Base-by-base conservation (phyloP, 129 eudicot species). In the Logfia minima region DNA sequence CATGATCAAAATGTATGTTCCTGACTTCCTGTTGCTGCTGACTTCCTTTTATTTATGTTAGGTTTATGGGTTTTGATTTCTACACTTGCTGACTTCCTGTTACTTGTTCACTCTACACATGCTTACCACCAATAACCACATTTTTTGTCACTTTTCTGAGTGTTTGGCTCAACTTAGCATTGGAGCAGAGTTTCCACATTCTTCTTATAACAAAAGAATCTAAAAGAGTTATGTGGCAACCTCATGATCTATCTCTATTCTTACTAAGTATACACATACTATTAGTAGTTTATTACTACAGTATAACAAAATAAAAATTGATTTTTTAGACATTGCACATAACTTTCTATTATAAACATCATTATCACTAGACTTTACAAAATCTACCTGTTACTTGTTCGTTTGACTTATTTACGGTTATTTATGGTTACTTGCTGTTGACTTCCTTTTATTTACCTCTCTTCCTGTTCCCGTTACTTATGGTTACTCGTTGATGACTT, bases 101-200 rank as follows among this genome's bases (percentile, higher is more conserved):
- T 23, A 23, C 24, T 23, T 23, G 24, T 75, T 75, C 74, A 74
- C 51, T 41, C 18, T 21, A 74, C 69, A 74, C 77, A 60, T 58
- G 68, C 7, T 70, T 59, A 71, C 69, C 32, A 37, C 45, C 53
- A 26, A 74, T 28, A 5, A 26, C 68, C 58, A 16, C 63, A 72
- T 34, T 73, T 48, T 45, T 11, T 21, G 10, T 77, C 29, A 5
- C 43, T 70, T 71, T 71, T 2, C 66, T 66, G 23, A 71, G 68
- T 71, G 74, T 60, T 26, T 61, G 82, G 77, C 82, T 70, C 48
- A 43, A 78, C 77, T 59, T 60, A 52, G 77, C 56, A 70, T 79
- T 43, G 71, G 64, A 72, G 39, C 35, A 61, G 32, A 64, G 37
- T 55, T 21, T 53, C 53, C 64, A 53, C 84, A 43, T 66, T 66